Base-by-base conservation (phyloP, 2,329 filamentous ascomycete genomes). In the Beauveria brongniartii region DNA sequence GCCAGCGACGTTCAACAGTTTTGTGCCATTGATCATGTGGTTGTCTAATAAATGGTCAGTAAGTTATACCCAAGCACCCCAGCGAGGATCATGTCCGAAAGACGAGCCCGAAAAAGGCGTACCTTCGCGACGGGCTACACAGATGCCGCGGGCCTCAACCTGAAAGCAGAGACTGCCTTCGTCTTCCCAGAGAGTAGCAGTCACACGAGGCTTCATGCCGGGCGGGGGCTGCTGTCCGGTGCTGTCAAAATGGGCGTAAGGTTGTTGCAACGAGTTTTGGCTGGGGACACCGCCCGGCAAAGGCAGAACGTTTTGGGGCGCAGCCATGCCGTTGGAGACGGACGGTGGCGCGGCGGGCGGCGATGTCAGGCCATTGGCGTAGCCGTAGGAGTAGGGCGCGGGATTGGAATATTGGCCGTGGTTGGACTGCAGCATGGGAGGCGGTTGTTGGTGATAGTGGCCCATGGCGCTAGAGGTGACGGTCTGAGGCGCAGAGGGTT, bases 11-110 rank as follows among this genome's bases (percentile, higher is more conserved):
- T 99, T 99, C 62, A 97, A 78, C 61, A 99, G 80, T 75, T 97
- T 99, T 1, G 94, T 99, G 20, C 94, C 94, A 70, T 97, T 99
- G 74, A 99, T 97, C 91, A 99, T 97, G 77, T 96, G 91, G 75
- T 97, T 97, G 69, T 97, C 93, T 57, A 26, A 22, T n/a, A 14
- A 20, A 53, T 40, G 5, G 22, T 34, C 5, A 48, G 41, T 5
- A 44, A 22, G 3, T 24, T 1, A 64, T 54, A 5, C 7, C 51
- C 43, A 12, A 34, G 53, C 44, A 41, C 10, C 12, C 12, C 34
- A 43, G 26, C 12, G 16, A 22, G 18, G n/a, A 8, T 7, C 5
- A 46, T 22, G 20, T 22, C 18, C 8, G 5, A 20, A 18, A 8
- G 22, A 47, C 2, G 34, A 18, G 37, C 61, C 48, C 61, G 24